Conservation (phyloP, 768 basidiomycete genomes). For the Leucogyrophana mollusca region DNA sequence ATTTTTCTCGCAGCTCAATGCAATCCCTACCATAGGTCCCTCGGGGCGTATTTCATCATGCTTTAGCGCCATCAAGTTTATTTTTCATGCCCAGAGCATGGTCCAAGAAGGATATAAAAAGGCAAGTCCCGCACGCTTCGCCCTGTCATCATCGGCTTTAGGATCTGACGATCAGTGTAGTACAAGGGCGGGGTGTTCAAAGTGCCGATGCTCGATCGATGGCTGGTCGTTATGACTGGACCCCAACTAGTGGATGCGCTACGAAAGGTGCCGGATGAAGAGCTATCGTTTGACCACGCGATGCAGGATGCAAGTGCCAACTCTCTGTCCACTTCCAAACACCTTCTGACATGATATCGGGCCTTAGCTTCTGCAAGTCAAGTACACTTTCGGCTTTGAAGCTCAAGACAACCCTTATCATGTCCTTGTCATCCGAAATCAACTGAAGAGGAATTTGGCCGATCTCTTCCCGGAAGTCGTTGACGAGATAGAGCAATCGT, state of each 20-base stretch:
- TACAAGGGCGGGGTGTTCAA: slow-evolving; percentile 39
- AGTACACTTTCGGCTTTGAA: slow-evolving; percentile 35
- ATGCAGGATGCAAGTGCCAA: slow-evolving; percentile 35
- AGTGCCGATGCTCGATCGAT: slow-evolving; percentile 41
- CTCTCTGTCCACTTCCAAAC: slow-evolving; percentile 4
- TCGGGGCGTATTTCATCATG: slow-evolving; percentile 33
- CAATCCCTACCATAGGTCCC: slow-evolving; percentile 35
- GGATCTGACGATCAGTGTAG: slow-evolving; percentile 19
- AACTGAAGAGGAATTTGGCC: slow-evolving; percentile 33
- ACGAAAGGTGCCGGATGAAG: slow-evolving; percentile 45
- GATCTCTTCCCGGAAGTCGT: slow-evolving; percentile 30
- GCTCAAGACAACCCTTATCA: slow-evolving; percentile 35
- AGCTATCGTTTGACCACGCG: slow-evolving; percentile 40
- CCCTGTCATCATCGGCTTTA: not conserved
- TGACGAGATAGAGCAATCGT: slow-evolving; percentile 32
- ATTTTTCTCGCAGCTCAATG: slow-evolving; percentile 18
- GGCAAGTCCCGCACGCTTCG: slow-evolving; percentile 16
- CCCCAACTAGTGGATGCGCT: slow-evolving; percentile 48
- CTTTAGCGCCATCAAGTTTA: slow-evolving; percentile 28
- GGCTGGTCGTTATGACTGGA: slow-evolving; percentile 45
- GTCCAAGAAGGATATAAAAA: slow-evolving; percentile 36
- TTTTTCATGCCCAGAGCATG: slow-evolving; percentile 29
- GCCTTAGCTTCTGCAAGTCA: slow-evolving; percentile 34
- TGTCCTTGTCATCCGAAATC: slow-evolving; percentile 27
- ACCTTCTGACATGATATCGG: slow-evolving; percentile 16